phyloP scores from a whole-genome alignment of 768 basidiomycete species.

The Terana coerulea region DNA sequence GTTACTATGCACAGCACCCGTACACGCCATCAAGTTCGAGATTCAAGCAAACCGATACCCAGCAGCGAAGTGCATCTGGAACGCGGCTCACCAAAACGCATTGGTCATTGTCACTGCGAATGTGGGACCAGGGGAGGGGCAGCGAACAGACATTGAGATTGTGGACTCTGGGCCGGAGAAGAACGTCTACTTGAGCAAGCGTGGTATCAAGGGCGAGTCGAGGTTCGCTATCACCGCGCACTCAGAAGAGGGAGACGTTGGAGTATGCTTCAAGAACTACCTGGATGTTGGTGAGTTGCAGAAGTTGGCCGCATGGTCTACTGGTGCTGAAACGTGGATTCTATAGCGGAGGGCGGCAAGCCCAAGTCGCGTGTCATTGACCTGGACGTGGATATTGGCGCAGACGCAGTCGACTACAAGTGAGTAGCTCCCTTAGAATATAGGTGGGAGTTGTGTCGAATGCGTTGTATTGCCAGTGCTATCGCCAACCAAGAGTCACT shows the following conservation, averaged over 20 bases:
- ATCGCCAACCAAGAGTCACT: slow-evolving; percentile 98
- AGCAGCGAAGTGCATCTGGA: slow-evolving; percentile 89
- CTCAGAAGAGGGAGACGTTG: slow-evolving; percentile 81
- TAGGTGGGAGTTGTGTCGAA: no score
- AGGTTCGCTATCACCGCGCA: slow-evolving; percentile 93
- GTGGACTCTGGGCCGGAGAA: slow-evolving; percentile 80
- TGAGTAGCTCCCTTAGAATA: slow-evolving; percentile 38
- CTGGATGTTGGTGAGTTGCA: slow-evolving; percentile 64
- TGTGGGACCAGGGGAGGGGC: slow-evolving; percentile 67
- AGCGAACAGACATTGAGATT: slow-evolving; percentile 92
- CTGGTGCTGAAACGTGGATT: no score
- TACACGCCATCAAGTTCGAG: slow-evolving; percentile 79
- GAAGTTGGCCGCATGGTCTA: not conserved
- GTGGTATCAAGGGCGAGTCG: slow-evolving; percentile 84
- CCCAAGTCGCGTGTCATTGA: slow-evolving; percentile 72
- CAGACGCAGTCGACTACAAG: slow-evolving; percentile 99
- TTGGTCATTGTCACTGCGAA: slow-evolving; percentile 97
- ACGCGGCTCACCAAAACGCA: slow-evolving; percentile 78
- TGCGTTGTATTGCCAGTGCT: no score
- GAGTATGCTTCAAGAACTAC: slow-evolving; percentile 90
- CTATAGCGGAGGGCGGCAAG: slow-evolving; percentile 37
- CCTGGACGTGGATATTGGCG: slow-evolving; percentile 95
- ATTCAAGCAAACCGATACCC: slow-evolving; percentile 73
- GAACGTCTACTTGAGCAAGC: slow-evolving; percentile 91
- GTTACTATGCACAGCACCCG: slow-evolving; percentile 27